Evolutionary conservation across 106 monocot species (phyloP), one percentile per base, ranked within the genome.

Genomic region (Xerophyta viscosa): DNA sequence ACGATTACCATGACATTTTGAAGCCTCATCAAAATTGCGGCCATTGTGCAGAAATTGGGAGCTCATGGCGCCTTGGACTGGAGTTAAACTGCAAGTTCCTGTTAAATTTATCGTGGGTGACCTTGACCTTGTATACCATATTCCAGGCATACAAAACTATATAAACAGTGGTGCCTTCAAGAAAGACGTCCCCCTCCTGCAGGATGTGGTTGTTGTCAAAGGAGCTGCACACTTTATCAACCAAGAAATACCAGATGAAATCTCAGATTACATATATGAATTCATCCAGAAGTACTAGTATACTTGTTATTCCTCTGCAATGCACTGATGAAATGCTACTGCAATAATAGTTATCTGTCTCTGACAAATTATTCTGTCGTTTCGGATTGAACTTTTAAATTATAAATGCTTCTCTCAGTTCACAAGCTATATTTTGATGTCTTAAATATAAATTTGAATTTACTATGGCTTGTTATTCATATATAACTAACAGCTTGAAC

Each of bases 1-100:
- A n/a, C n/a, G n/a, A n/a, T n/a, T n/a, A n/a, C n/a, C n/a, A n/a
- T n/a, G n/a, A n/a, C n/a, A n/a, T n/a, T n/a, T n/a, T n/a, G n/a
- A n/a, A n/a, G n/a, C n/a, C n/a, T n/a, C n/a, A n/a, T n/a, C n/a
- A n/a, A n/a, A n/a, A n/a, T n/a, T n/a, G n/a, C n/a, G n/a, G n/a
- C n/a, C n/a, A n/a, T n/a, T 44, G n/a, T 44, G 43, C n/a, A 44
- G 43, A 17, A 44, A 44, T 14, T 44, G 43, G 43, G 43, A 44
- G n/a, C 43, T 44, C n/a, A 44, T 17, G 43, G 43, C 43, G 15
- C 43, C 43, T 14, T 44, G 43, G 43, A 44, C 43, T 8, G 14
- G n/a, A 17, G n/a, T 44, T 14, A 4, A 9, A 3, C 6, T 44
- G 4, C 8, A 17, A 44, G 43, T 44, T 14, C 43, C 43, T 9